These are phyloP conservation scores for Lepidium campestre DNA, from an alignment of 441 rosid species.

Conservation along the genomic window DNA sequence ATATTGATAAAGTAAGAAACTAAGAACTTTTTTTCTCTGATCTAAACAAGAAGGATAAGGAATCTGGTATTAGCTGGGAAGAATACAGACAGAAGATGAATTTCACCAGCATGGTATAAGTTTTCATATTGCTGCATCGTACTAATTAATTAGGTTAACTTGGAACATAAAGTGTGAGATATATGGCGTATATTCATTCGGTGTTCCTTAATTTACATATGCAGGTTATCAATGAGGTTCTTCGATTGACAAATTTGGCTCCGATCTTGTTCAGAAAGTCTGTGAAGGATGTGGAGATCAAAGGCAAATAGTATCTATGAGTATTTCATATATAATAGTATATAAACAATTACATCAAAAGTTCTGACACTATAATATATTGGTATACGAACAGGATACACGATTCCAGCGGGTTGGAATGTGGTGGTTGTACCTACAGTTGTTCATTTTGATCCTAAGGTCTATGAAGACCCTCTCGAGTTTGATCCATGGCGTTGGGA, in stretches of 20 bases:
- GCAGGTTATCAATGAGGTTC: conserved; percentile 1
- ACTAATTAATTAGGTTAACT: too few species aligned
- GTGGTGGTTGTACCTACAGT: neutral
- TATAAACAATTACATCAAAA: too few species aligned
- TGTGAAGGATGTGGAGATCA: neutral
- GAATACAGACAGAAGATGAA: conserved; percentile 13
- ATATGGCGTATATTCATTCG: too few species aligned
- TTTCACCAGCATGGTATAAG: conserved; percentile 21
- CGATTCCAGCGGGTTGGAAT: neutral
- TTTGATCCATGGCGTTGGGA: conserved; percentile 9
- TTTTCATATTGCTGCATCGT: too few species aligned
- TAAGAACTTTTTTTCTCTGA: too few species aligned
- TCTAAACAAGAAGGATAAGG: too few species aligned
- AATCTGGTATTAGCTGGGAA: conserved; percentile 7
- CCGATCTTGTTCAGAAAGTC: neutral
- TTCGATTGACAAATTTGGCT: neutral
- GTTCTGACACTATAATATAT: neutral
- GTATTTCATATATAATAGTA: too few species aligned
- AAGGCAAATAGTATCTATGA: neutral
- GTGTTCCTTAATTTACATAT: too few species aligned
- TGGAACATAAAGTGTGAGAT: too few species aligned
- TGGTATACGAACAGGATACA: conserved; percentile 11
- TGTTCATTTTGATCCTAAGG: neutral
- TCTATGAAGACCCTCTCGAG: neutral
- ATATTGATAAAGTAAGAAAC: too few species aligned